phyloP scores from a whole-genome alignment of 2,329 filamentous ascomycete species.

The Talaromyces amestolkiae region DNA sequence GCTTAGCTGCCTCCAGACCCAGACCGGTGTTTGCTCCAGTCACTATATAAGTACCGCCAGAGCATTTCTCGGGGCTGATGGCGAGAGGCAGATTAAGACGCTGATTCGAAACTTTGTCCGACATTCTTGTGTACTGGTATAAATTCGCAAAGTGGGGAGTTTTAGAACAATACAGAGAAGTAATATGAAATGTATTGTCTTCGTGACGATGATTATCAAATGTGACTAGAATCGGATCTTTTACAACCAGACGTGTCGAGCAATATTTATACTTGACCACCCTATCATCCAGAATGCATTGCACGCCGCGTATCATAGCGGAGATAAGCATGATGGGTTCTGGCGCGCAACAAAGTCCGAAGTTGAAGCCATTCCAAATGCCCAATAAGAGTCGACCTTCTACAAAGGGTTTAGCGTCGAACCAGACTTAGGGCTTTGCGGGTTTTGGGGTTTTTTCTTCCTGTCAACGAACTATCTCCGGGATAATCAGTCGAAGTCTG shows the following conservation, averaged over 20 bases:
- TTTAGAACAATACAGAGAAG: not conserved
- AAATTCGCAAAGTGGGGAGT: not conserved
- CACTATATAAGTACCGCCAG: slow-evolving; percentile 42
- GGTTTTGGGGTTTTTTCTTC: not conserved
- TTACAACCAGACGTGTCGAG: not conserved
- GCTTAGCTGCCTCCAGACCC: slow-evolving; percentile 46
- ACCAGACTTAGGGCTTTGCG: not conserved
- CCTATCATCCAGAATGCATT: no score
- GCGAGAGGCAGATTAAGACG: slow-evolving; percentile 13
- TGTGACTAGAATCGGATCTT: not conserved
- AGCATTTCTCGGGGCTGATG: slow-evolving; percentile 28
- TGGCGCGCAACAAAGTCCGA: not conserved
- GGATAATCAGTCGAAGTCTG: no score
- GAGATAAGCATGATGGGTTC: not conserved
- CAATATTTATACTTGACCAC: not conserved
- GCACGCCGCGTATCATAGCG: not conserved
- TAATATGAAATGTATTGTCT: not conserved
- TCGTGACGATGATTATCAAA: not conserved
- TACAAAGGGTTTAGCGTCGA: no score
- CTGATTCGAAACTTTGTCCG: slow-evolving; percentile 1
- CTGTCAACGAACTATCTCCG: not conserved
- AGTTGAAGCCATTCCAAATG: not conserved
- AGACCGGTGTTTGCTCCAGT: slow-evolving; percentile 53
- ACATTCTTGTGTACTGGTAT: not conserved
- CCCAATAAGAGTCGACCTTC: no score